Conservation (phyloP, 352 stramenopile genomes). For the Pythium chondricola region DNA sequence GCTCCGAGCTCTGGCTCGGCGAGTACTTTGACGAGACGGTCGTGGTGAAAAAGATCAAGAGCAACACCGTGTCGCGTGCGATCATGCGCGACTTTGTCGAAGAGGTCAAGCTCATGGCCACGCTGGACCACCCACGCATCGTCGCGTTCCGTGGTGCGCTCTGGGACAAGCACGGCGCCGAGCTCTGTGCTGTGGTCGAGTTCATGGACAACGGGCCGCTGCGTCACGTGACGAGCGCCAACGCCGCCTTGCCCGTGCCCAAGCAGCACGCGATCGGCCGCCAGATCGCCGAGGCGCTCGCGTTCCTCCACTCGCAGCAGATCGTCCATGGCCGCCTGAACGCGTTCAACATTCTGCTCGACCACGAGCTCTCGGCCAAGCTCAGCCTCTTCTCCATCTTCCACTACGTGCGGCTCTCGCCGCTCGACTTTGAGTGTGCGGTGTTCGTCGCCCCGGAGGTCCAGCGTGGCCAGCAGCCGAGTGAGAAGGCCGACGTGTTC, state of each 20-base stretch:
- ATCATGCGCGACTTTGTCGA: constrained; percentile 70
- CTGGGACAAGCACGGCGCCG: constrained; percentile 62
- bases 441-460: constrained; percentile 71
- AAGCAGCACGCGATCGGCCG: constrained; percentile 66
- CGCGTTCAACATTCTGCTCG: constrained; percentile 74
- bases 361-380: constrained; percentile 58
- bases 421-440: constrained; percentile 55
- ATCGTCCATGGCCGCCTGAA: constrained; percentile 76
- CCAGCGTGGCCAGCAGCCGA: constrained; percentile 59
- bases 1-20: constrained; percentile 70
- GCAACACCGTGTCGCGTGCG: constrained; percentile 50
- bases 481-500: constrained; percentile 67
- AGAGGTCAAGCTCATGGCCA: constrained; percentile 75
- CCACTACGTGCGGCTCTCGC: constrained; percentile 70
- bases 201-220: constrained; percentile 58
- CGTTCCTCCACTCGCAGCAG: constrained; percentile 57
- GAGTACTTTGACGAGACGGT: constrained; percentile 60
- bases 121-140: constrained; percentile 57
- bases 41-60: constrained; percentile 81
- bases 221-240: constrained; percentile 45
- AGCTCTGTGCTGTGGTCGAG: constrained; percentile 70
- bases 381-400: constrained; percentile 74
- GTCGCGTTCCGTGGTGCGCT: constrained; percentile 65
- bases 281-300: constrained; percentile 62
- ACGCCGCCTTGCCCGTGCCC: constrained; percentile 32